These are phyloP conservation scores for Coprinopsis marcescibilis DNA, from an alignment of 768 basidiomycete genomes.

Conservation along the genomic window DNA sequence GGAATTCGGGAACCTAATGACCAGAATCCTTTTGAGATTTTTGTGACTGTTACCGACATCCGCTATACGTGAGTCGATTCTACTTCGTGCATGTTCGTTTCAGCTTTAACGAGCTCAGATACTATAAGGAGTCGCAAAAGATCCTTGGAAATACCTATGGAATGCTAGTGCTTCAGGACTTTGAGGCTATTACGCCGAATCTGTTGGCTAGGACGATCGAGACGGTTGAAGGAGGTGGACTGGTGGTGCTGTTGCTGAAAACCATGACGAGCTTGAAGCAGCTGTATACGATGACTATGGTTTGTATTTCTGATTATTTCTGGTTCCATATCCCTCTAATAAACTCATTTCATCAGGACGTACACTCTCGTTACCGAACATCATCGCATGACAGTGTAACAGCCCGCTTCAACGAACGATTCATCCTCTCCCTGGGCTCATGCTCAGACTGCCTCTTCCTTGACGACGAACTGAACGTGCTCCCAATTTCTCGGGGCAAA, in stretches of 20 bases:
- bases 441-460: conserved; percentile 90
- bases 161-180: conserved; percentile 96
- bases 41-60: conserved; percentile 97
- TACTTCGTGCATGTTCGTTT: background rate
- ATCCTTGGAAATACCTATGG: conserved; percentile 97
- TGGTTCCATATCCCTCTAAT: no score
- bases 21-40: conserved; percentile 96
- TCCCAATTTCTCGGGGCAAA: conserved; percentile 93
- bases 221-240: conserved; percentile 93
- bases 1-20: conserved; percentile 93
- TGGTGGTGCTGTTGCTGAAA: conserved; percentile 85
- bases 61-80: conserved; percentile 75
- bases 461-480: conserved; percentile 96
- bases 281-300: conserved; percentile 88
- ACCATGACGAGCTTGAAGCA: conserved; percentile 92
- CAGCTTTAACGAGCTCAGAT: conserved; percentile 34
- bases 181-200: conserved; percentile 97
- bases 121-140: conserved; percentile 97
- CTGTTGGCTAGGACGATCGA: conserved; percentile 94
- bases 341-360: conserved; percentile 56
- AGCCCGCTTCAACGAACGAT: conserved; percentile 98
- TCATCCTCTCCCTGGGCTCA: conserved; percentile 93
- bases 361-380: conserved; percentile 91
- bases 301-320: conserved; percentile 18
- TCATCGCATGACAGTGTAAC: conserved; percentile 82